Evolutionary conservation across 2,329 filamentous ascomycete species (phyloP).

Genomic region (Aulographum hederae): DNA sequence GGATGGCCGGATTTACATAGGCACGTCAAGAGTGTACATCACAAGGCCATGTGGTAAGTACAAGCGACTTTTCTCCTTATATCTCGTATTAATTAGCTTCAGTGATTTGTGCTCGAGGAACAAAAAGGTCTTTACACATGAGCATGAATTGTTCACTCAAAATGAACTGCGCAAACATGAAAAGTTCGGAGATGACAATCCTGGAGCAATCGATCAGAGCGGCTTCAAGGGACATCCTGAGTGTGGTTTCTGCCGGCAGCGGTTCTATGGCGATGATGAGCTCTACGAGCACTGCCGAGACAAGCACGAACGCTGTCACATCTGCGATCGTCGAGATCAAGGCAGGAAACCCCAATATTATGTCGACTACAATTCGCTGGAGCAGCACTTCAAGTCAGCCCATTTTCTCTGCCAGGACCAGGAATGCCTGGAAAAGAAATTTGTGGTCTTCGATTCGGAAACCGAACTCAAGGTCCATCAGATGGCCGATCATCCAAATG

Average conservation of each 20-base stretch:
- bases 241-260: constrained; percentile 76
- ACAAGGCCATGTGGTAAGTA: constrained; percentile 63
- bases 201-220: constrained; percentile 77
- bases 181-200: constrained; percentile 75
- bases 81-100: constrained; percentile 8
- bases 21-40: constrained; percentile 66
- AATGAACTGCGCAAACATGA: constrained; percentile 75
- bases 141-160: constrained; percentile 79
- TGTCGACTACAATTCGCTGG: constrained; percentile 69
- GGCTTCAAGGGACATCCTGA: constrained; percentile 93
- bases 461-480: constrained; percentile 92
- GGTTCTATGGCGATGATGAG: constrained; percentile 94
- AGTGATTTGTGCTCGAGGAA: constrained; percentile 79
- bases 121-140: constrained; percentile 97
- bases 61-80: no score
- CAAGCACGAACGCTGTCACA: constrained; percentile 86
- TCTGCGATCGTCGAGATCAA: constrained; percentile 57
- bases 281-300: constrained; percentile 84
- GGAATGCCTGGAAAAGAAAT: constrained; percentile 92
- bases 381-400: constrained; percentile 70
- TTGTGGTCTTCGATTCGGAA: constrained; percentile 88
- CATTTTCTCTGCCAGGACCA: constrained; percentile 72
- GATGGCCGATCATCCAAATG: constrained; percentile 61
- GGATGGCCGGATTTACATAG: constrained; percentile 63
- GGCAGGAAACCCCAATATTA: constrained; percentile 60